phyloP scores from a whole-genome alignment of 2,329 filamentous ascomycete species.

The Orbilia quercus region DNA sequence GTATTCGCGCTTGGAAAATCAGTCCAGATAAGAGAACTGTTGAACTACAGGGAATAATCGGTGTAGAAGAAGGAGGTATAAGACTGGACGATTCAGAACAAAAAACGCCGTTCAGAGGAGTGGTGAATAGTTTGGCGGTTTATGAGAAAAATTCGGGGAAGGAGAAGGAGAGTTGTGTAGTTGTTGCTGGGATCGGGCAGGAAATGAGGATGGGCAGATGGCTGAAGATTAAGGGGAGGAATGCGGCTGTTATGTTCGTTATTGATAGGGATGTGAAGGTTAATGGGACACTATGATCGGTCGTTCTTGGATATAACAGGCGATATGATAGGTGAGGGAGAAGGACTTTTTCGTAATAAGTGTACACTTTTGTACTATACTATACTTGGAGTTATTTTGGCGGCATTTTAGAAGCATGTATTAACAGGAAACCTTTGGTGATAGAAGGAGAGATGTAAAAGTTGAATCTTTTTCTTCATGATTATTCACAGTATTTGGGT shows the following conservation, averaged over 20 bases:
- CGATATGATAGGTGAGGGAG: background rate
- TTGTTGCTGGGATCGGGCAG: constrained; percentile 86
- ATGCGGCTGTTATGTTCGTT: constrained; percentile 89
- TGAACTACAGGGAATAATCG: constrained; percentile 76
- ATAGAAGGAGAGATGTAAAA: constrained; percentile 4
- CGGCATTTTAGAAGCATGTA: constrained; percentile 41
- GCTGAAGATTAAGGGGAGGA: constrained; percentile 76
- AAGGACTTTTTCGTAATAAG: background rate
- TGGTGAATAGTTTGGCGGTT: constrained; percentile 88
- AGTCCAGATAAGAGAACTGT: constrained; percentile 84
- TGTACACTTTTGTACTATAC: constrained; percentile 36
- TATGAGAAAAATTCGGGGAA: constrained; percentile 71
- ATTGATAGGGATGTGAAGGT: constrained; percentile 68
- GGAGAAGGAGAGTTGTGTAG: constrained; percentile 74
- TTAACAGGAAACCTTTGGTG: background rate
- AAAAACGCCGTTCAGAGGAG: constrained; percentile 69
- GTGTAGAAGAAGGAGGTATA: constrained; percentile 62
- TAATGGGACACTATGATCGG: too few species aligned
- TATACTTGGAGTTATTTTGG: constrained; percentile 17
- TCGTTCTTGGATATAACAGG: too few species aligned
- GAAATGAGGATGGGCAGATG: constrained; percentile 87
- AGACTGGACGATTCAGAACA: constrained; percentile 53
- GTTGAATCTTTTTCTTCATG: background rate
- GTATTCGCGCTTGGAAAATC: constrained; percentile 84
- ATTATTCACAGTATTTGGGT: too few species aligned